phyloP scores from a whole-genome alignment of 331 rosid genomes.

The Malus hybrid region DNA sequence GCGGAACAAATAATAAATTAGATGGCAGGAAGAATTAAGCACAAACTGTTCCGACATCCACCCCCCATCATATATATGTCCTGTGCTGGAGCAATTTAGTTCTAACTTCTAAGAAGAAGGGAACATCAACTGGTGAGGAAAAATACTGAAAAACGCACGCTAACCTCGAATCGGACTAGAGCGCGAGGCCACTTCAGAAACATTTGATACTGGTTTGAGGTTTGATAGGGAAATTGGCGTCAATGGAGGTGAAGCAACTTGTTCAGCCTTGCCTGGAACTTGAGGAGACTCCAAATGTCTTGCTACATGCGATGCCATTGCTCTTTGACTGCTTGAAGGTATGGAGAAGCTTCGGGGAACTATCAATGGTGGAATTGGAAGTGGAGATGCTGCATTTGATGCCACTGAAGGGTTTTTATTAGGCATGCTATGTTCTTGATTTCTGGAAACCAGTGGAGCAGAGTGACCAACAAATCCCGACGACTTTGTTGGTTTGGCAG shows the following conservation, averaged over 20 bases:
- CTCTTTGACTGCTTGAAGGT: constrained; percentile 76
- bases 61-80: background rate
- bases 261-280: constrained; percentile 45
- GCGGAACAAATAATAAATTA: background rate
- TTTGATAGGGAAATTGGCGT: constrained; percentile 53
- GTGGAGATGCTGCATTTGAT: constrained; percentile 68
- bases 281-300: constrained; percentile 59
- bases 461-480: constrained; percentile 53
- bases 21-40: background rate
- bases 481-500: constrained; percentile 38
- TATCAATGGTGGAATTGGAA: constrained; percentile 65
- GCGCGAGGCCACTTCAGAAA: constrained; percentile 47
- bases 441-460: constrained; percentile 59
- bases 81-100: background rate
- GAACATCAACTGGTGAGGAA: background rate
- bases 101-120: background rate
- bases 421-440: constrained; percentile 39
- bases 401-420: constrained; percentile 44
- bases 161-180: constrained; percentile 60
- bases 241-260: constrained; percentile 63
- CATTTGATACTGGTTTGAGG: constrained; percentile 23
- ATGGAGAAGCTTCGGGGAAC: constrained; percentile 82
- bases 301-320: constrained; percentile 45
- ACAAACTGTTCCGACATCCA: background rate
- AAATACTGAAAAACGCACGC: background rate